Conservation (phyloP, 441 rosid species). For the Populus trichocarpa region DNA sequence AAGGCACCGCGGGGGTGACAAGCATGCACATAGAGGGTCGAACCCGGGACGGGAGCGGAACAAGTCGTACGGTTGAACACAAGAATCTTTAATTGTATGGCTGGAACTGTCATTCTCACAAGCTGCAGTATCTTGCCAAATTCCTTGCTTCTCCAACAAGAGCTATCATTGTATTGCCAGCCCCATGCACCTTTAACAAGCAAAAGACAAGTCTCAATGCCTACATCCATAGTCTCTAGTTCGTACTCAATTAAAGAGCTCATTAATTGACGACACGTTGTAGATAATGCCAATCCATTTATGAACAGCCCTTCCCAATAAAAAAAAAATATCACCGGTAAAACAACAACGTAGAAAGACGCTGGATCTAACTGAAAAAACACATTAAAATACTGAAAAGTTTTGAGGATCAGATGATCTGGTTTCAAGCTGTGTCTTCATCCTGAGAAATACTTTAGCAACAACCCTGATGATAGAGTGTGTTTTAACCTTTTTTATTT, state of each 20-base stretch:
- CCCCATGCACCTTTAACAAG: no score
- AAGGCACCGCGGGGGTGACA: no score
- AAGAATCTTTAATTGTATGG: neutral
- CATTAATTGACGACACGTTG: neutral
- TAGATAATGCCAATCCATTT: neutral
- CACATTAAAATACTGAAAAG: neutral
- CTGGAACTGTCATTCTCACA: neutral
- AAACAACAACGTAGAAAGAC: neutral
- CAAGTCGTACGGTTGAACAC: no score
- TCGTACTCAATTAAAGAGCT: neutral
- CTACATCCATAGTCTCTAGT: neutral
- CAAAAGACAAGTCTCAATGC: neutral
- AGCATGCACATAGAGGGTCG: no score
- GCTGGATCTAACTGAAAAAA: neutral
- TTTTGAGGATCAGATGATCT: neutral
- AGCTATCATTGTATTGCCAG: neutral
- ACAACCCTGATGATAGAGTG: no score
- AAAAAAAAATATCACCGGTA: neutral
- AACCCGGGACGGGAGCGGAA: no score
- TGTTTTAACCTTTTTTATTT: no score
- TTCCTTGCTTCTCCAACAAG: neutral
- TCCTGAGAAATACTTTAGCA: neutral
- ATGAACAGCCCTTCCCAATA: neutral
- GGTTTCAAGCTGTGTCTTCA: neutral
- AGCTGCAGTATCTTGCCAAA: neutral